phyloP scores from a whole-genome alignment of 169 alveolate genomes.

The Miamiensis avidus region DNA sequence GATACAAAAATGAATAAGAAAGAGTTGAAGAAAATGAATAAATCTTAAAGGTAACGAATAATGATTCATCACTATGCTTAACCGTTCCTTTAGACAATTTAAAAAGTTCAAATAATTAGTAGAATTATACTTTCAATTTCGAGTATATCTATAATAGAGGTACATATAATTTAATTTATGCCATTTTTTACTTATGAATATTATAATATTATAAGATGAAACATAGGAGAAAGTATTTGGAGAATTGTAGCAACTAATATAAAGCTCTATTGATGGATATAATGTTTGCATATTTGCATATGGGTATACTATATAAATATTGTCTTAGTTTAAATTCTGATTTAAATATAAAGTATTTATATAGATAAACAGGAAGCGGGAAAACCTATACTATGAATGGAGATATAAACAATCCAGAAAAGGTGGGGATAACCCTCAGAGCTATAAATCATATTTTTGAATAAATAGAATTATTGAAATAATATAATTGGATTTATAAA shows the following conservation, averaged over 20 bases:
- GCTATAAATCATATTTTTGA: conserved; percentile 58
- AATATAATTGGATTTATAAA: conserved; percentile 73
- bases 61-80: neutral
- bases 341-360: conserved; percentile 84
- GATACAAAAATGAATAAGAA: neutral
- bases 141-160: neutral
- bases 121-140: neutral
- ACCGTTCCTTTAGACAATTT: neutral
- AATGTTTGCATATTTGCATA: conserved; percentile 75
- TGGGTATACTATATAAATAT: conserved; percentile 41
- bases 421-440: neutral
- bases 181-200: conserved; percentile 30
- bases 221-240: conserved; percentile 22
- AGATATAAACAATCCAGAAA: conserved; percentile 75
- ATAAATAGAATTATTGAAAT: conserved; percentile 63
- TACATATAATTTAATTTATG: too few species aligned
- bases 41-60: neutral
- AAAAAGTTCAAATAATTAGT: neutral
- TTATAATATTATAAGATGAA: conserved; percentile 19
- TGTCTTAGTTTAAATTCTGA: neutral
- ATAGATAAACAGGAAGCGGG: conserved; percentile 76
- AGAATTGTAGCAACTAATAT: conserved; percentile 46
- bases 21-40: neutral
- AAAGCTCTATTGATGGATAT: conserved; percentile 63
- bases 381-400: conserved; percentile 53